Conservation (phyloP, 2,329 filamentous ascomycete genomes). For the Aspergillus sojae region DNA sequence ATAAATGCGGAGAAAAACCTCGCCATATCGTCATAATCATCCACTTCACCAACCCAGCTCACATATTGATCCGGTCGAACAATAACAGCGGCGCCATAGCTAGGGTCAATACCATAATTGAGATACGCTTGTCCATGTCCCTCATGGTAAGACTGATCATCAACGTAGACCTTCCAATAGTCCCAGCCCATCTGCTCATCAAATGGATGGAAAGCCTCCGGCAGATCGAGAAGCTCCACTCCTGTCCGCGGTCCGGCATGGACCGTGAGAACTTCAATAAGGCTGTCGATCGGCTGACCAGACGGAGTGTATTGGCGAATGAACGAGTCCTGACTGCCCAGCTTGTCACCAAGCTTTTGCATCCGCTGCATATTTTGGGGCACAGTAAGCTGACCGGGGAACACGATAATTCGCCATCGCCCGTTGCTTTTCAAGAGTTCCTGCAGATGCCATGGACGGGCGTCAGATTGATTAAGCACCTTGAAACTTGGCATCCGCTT, state of each 20-base stretch:
- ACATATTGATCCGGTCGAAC: constrained; percentile 16
- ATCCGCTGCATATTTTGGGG: background rate
- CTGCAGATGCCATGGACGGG: constrained; percentile 42
- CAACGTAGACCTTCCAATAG: constrained; percentile 19
- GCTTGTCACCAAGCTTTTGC: background rate
- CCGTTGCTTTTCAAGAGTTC: constrained; percentile 41
- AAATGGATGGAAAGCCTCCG: constrained; percentile 8
- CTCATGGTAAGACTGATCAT: constrained; percentile 18
- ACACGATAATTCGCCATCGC: constrained; percentile 51
- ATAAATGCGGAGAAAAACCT: background rate
- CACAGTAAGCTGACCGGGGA: constrained; percentile 33
- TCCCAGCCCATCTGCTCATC: constrained; percentile 17
- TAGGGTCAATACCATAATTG: constrained; percentile 9
- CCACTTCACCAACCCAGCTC: constrained; percentile 13
- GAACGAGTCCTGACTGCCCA: background rate
- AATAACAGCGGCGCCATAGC: constrained; percentile 12
- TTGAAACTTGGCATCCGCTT: constrained; percentile 38
- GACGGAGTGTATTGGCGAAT: background rate
- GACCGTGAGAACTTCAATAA: constrained; percentile 13
- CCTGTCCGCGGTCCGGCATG: constrained; percentile 11
- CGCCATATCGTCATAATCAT: constrained; percentile 9
- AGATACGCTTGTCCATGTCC: constrained; percentile 10
- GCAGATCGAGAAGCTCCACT: constrained; percentile 14
- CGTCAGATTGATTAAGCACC: constrained; percentile 41
- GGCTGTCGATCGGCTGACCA: background rate